A percentile compares a stretch with the other conserved stretches of the same genome.
Evolutionary conservation across 106 monocot species (phyloP).

Genomic region (Dactylorhiza incarnata): DNA sequence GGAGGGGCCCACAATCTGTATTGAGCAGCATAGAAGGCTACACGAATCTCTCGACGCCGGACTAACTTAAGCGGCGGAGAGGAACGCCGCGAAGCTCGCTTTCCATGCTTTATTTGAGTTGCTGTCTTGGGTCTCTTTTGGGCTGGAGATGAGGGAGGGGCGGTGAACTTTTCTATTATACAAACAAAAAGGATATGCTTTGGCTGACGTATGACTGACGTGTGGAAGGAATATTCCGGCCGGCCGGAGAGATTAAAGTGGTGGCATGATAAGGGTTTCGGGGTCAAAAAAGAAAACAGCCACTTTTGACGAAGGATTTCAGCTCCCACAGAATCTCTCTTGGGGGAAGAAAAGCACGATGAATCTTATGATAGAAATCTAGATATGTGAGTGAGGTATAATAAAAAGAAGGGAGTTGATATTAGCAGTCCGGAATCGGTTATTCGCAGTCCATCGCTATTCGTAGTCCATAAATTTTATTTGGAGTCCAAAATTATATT

Average conservation of each 20-base stretch:
- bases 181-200: not conserved
- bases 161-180: not conserved
- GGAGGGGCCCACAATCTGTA: too few species aligned
- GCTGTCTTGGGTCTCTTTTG: not conserved
- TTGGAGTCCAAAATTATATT: too few species aligned
- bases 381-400: not conserved
- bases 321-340: not conserved
- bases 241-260: not conserved
- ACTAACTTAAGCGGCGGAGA: slow-evolving; percentile 1
- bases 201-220: not conserved
- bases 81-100: not conserved
- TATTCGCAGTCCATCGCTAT: too few species aligned
- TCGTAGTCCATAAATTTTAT: too few species aligned
- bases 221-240: not conserved
- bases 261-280: not conserved
- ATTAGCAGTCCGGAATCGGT: too few species aligned
- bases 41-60: too few species aligned
- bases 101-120: not conserved
- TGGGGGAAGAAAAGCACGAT: not conserved
- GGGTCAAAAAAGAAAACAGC: not conserved
- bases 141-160: not conserved
- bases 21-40: too few species aligned
- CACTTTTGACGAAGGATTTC: not conserved
- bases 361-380: not conserved
- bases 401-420: not conserved